phyloP scores from a whole-genome alignment of 2,329 filamentous ascomycete genomes.

The Cercospora sesami region DNA sequence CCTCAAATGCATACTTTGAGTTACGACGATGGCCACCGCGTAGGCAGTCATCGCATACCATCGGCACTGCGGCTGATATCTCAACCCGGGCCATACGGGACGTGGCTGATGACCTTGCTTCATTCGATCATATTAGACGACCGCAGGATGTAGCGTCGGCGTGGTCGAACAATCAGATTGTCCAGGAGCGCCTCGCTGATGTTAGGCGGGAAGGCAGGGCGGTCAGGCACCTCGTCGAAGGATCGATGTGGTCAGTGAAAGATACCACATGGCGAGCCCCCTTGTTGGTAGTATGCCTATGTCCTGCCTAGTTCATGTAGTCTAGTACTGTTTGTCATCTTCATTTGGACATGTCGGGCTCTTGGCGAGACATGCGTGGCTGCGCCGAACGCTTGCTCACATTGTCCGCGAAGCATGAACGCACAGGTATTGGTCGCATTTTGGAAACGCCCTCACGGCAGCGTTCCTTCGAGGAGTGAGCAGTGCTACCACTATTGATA shows the following conservation, averaged over 20 bases:
- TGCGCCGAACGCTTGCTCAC: neutral
- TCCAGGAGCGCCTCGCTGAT: neutral
- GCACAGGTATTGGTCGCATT: neutral
- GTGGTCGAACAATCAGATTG: neutral
- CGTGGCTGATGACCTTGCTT: neutral
- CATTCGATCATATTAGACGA: neutral
- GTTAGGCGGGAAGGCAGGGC: neutral
- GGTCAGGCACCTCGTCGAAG: neutral
- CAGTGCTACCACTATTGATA: neutral
- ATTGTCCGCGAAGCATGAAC: neutral
- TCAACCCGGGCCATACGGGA: neutral
- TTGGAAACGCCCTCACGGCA: neutral
- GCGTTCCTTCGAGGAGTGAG: neutral
- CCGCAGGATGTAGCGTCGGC: neutral
- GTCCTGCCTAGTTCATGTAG: neutral
- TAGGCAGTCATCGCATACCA: neutral
- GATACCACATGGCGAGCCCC: neutral
- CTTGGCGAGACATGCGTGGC: neutral
- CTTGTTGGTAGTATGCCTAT: neutral
- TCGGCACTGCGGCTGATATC: neutral
- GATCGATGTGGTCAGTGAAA: neutral
- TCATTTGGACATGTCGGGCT: neutral
- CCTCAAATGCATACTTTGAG: neutral
- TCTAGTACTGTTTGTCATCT: neutral
- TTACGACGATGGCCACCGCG: neutral